Percentiles rank a stretch among this genome's conserved stretches.
Conservation (phyloP, 1,284 basidiomycete genomes). For the Dichomitus squalens region DNA sequence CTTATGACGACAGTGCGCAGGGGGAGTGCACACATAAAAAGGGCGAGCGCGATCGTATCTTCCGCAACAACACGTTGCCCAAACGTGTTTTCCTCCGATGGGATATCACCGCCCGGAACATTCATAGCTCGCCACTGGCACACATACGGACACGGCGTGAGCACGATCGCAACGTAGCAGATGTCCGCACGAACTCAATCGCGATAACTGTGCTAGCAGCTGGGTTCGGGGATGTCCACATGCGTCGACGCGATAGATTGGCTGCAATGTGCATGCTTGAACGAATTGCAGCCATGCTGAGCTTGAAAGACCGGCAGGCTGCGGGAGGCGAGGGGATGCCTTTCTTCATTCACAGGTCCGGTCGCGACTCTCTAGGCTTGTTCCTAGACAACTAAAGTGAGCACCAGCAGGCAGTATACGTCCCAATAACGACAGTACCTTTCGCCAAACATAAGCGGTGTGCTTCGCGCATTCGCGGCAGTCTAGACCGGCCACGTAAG, state of each 20-base stretch:
- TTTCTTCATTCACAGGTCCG: neutral
- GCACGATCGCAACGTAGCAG: constrained; percentile 17
- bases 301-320: neutral
- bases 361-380: neutral
- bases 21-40: constrained; percentile 13
- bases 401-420: constrained; percentile 17
- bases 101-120: constrained; percentile 23
- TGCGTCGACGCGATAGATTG: neutral
- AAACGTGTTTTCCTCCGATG: constrained; percentile 27
- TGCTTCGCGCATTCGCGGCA: constrained; percentile 12
- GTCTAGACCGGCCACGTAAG: constrained; percentile 16
- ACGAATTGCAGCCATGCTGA: neutral
- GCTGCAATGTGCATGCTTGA: neutral
- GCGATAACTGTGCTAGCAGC: neutral
- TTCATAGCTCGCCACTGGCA: neutral
- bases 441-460: constrained; percentile 12
- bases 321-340: neutral
- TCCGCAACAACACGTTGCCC: constrained; percentile 15
- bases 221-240: neutral
- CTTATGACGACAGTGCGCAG: constrained; percentile 34
- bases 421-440: constrained; percentile 18
- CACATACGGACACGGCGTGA: neutral
- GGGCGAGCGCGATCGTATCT: constrained; percentile 23
- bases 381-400: constrained; percentile 16
- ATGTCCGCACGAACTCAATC: neutral